Conservation (phyloP, 2,329 filamentous ascomycete genomes). For the Microsporum ferrugineum region DNA sequence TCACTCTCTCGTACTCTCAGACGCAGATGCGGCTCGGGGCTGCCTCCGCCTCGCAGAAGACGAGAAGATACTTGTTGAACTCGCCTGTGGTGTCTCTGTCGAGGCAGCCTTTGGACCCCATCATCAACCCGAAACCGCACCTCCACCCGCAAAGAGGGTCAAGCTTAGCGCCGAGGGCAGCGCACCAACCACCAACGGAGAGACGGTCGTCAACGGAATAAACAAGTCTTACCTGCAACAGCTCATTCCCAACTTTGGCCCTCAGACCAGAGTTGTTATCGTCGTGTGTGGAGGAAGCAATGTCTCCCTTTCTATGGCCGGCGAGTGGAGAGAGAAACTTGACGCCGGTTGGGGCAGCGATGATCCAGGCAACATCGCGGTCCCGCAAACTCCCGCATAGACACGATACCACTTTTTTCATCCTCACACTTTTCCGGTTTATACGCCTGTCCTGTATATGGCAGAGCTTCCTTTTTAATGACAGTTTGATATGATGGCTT, state of each 20-base stretch:
- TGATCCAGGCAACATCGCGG: not conserved
- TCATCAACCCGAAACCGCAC: slow-evolving; percentile 6
- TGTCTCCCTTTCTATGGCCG: slow-evolving; percentile 51
- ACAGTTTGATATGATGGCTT: not conserved
- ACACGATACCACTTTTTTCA: not conserved
- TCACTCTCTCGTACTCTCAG: slow-evolving; percentile 52
- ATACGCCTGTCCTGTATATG: not conserved
- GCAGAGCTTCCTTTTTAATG: not conserved
- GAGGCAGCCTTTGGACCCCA: slow-evolving; percentile 35
- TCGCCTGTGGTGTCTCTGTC: slow-evolving; percentile 71
- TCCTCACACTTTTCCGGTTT: not conserved
- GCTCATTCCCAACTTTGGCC: slow-evolving; percentile 52
- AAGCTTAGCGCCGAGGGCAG: slow-evolving; percentile 1
- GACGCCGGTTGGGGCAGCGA: slow-evolving; percentile 27
- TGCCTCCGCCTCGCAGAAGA: slow-evolving; percentile 70
- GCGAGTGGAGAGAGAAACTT: slow-evolving; percentile 43
- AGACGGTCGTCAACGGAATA: not conserved
- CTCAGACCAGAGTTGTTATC: slow-evolving; percentile 63
- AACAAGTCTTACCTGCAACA: slow-evolving; percentile 38
- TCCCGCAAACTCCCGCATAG: not conserved
- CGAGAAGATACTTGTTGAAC: slow-evolving; percentile 68
- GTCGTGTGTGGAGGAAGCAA: slow-evolving; percentile 72
- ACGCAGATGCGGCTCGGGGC: slow-evolving; percentile 68
- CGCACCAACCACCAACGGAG: slow-evolving; percentile 2
- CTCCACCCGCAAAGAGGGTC: slow-evolving; percentile 5